Base-by-base conservation (phyloP, 2,329 filamentous ascomycete species). In the Penicillium thymicola region DNA sequence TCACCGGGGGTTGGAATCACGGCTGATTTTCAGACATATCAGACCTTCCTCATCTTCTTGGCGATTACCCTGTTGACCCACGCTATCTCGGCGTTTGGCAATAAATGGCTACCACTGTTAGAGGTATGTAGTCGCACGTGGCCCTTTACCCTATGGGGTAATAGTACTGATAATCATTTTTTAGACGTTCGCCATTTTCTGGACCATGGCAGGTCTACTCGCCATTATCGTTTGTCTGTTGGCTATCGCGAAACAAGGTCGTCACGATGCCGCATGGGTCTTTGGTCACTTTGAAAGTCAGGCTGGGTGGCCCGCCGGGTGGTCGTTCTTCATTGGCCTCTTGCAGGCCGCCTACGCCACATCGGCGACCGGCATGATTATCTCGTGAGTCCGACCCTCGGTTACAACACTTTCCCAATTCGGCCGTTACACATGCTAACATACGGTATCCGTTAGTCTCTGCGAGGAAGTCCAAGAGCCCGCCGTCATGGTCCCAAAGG, bases 151-250 rank as follows among this genome's bases (percentile, higher is more conserved):
- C 27, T 9, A 34, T 45, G 14, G 40, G 34, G 38, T 32, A 40
- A 32, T 21, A 16, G 10, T 25, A 50, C 36, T 42, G 16, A 34
- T 47, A 32, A 34, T 41, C 37, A 27, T 18, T 86, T 86, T 86
- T 75, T 89, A 87, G 86, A 90, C 88, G 10, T 89, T 91, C 75
- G 84, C 82, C 69, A 88, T 89, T 51, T 88, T 85, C 70, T 89
- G 87, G 87, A 89, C 87, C 0, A 80, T 76, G 0, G 79, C 80
- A 1, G 84, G 82, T 44, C 82, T 89, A 8, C 55, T 56, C 85
- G 87, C 68, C 85, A 54, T 82, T 89, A 53, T 87, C 79, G 58
- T 89, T 45, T 88, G 89, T 50, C 88, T 90, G 38, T 72, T 91
- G 61, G 80, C 80, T 49, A 76, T 91, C 52, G 89, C 88, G 53